Evolutionary conservation across 192 early-diverging fungal genomes (phyloP).

Genomic region (Podila verticillata): DNA sequence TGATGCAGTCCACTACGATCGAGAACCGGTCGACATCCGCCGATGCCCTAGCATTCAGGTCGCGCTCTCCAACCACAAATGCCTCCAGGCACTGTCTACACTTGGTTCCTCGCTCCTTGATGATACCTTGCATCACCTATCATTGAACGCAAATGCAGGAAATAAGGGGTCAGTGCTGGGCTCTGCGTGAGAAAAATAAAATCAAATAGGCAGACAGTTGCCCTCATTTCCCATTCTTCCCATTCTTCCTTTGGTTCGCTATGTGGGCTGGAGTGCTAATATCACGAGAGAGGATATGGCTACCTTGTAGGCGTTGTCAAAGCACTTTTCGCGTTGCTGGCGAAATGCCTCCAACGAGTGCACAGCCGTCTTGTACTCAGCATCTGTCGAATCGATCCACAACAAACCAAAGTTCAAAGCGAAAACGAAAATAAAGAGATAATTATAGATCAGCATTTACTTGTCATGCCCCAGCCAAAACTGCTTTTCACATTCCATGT

Average conservation of each 20-base stretch:
- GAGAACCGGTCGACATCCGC: constrained; percentile 27
- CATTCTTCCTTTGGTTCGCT: too few species aligned
- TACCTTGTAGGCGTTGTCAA: constrained; percentile 32
- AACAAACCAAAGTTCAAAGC: background rate
- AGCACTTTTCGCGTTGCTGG: constrained; percentile 28
- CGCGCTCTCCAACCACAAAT: constrained; percentile 26
- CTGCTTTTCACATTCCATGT: background rate
- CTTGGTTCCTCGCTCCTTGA: constrained; percentile 31
- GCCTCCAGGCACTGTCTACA: constrained; percentile 30
- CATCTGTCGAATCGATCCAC: constrained; percentile 14
- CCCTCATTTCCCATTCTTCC: too few species aligned
- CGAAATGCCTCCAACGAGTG: constrained; percentile 30
- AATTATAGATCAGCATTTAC: constrained; percentile 11
- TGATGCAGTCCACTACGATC: constrained; percentile 30
- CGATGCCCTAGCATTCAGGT: constrained; percentile 1
- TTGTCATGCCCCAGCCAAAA: background rate
- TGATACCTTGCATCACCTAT: constrained; percentile 42
- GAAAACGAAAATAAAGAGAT: constrained; percentile 1
- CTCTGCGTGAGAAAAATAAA: too few species aligned
- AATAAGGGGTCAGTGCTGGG: too few species aligned
- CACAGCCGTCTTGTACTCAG: constrained; percentile 51
- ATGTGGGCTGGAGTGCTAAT: too few species aligned
- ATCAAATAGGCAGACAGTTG: too few species aligned
- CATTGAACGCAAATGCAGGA: background rate
- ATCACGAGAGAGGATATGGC: background rate